Evolutionary conservation across 2,329 filamentous ascomycete genomes (phyloP), one percentile per base, ranked within the genome.

Genomic region (Trichoderma sp.): DNA sequence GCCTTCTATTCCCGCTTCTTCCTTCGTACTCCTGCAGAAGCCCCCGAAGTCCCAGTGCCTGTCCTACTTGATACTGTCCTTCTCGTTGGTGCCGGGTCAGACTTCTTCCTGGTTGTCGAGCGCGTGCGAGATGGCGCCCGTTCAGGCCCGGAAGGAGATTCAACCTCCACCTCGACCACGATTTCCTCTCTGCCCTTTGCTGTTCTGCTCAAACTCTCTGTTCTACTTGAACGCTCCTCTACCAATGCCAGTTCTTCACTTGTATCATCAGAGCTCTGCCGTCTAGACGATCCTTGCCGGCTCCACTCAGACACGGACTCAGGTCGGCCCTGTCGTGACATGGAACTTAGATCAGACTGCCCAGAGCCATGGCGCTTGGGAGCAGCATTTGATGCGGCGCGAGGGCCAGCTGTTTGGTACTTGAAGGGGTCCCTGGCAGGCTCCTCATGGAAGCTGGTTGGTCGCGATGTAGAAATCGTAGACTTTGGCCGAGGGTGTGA

Each of bases 341-440:
- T 69, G 67, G 77, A 75, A 34, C 65, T 68, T 37, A 70, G 55
- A 6, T 79, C 79, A 1, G 75, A 70, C 39, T 78, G 74, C n/a
- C 79, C 80, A 18, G 79, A 78, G 18, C 76, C 74, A 60, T 80
- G 78, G 63, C 81, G 79, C 72, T 80, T 79, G 56, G 79, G 76
- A 16, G 76, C 71, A 34, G 77, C 74, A 64, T 79, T 76, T 16
- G 81, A 2, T 2, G 28, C 73, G 65, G 76, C 76, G 37, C 80
- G 81, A 43, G 83, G 75, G 14, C 82, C 83, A 26, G 77, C 79
- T 4, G 82, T 84, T 77, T 87, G 84, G 74, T 83, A 88, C 70
- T 82, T 81, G 69, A 88, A 87, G 5, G 86, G 85, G 69, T 88
- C 83, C 16, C 78, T 68, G 18, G 56, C 24, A 39, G 28, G 14